A percentile compares a stretch with the other conserved stretches of the same genome.
Evolutionary conservation across 2,329 filamentous ascomycete species (phyloP).

Genomic region (Botryosphaeria dothidea): DNA sequence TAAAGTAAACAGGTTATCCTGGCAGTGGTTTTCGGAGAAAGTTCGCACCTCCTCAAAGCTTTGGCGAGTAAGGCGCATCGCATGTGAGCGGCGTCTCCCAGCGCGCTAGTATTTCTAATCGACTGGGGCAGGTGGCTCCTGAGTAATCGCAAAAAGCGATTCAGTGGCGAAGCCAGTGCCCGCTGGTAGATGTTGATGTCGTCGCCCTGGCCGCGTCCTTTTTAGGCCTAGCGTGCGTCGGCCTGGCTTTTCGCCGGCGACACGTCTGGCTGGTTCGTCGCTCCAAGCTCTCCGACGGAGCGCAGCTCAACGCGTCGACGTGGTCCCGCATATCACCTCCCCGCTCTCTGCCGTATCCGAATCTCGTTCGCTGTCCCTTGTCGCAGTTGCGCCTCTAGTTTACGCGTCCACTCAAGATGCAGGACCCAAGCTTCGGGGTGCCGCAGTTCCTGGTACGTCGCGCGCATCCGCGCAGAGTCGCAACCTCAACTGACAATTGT

Average conservation of each 20-base stretch:
- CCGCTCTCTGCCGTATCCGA: not conserved
- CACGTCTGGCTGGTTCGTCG: slow-evolving; percentile 15
- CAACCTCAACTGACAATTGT: slow-evolving; percentile 10
- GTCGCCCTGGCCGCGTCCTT: not conserved
- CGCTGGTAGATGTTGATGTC: not conserved
- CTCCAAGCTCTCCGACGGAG: slow-evolving; percentile 17
- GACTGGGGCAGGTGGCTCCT: not conserved
- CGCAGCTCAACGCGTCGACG: slow-evolving; percentile 19
- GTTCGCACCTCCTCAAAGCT: not conserved
- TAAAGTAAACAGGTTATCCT: not conserved
- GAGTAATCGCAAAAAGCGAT: not conserved
- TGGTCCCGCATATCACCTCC: slow-evolving; percentile 12
- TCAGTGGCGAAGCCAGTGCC: not conserved
- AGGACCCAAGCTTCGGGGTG: slow-evolving; percentile 20
- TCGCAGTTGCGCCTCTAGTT: not conserved
- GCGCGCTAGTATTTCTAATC: not conserved
- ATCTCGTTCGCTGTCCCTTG: slow-evolving; percentile 5
- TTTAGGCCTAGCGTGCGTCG: slow-evolving; percentile 5
- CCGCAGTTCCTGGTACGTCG: slow-evolving; percentile 17
- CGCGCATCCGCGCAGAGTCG: slow-evolving; percentile 9
- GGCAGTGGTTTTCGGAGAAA: slow-evolving; percentile 3
- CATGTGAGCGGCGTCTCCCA: not conserved
- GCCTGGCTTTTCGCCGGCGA: slow-evolving; percentile 15
- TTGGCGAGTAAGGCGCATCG: not conserved
- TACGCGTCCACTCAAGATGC: slow-evolving; percentile 17